Evolutionary conservation across 2,329 filamentous ascomycete species (phyloP).

Genomic region (Exophiala alcalophila): DNA sequence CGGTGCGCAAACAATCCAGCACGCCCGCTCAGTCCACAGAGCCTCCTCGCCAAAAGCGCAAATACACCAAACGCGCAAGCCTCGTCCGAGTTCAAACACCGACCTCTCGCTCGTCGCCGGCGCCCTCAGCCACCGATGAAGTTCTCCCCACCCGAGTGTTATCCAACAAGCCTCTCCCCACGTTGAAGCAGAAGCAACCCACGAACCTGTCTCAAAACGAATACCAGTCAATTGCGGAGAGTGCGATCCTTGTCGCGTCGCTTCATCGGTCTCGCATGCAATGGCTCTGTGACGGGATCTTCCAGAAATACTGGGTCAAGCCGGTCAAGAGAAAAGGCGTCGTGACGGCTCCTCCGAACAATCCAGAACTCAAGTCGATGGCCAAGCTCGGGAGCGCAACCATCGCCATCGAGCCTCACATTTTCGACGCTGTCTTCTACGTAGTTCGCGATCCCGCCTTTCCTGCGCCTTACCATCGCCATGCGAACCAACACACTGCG

Average conservation of each 20-base stretch:
- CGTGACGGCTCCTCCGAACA: constrained; percentile 43
- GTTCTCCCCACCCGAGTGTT: constrained; percentile 52
- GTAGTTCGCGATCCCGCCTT: constrained; percentile 51
- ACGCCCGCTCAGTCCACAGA: constrained; percentile 26
- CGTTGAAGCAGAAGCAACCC: constrained; percentile 50
- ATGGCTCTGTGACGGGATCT: constrained; percentile 54
- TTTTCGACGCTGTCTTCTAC: constrained; percentile 58
- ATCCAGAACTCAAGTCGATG: constrained; percentile 53
- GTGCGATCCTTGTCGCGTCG: constrained; percentile 57
- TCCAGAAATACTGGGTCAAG: constrained; percentile 58
- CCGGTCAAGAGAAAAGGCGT: constrained; percentile 55
- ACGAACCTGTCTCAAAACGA: constrained; percentile 49
- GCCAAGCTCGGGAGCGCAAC: constrained; percentile 56
- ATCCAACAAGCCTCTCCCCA: constrained; percentile 55
- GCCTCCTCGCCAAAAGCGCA: constrained; percentile 36
- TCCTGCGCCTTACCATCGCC: constrained; percentile 32
- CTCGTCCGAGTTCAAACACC: constrained; percentile 32
- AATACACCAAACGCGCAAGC: constrained; percentile 34
- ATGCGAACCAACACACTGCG: constrained; percentile 24
- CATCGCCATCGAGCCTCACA: constrained; percentile 62
- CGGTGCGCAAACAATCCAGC: constrained; percentile 28
- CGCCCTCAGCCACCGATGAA: constrained; percentile 33
- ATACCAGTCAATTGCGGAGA: constrained; percentile 60
- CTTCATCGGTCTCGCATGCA: constrained; percentile 58
- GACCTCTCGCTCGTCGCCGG: constrained; percentile 33